Conservation (phyloP, 1,284 basidiomycete genomes). For the Tetrapyrgos nigripes region DNA sequence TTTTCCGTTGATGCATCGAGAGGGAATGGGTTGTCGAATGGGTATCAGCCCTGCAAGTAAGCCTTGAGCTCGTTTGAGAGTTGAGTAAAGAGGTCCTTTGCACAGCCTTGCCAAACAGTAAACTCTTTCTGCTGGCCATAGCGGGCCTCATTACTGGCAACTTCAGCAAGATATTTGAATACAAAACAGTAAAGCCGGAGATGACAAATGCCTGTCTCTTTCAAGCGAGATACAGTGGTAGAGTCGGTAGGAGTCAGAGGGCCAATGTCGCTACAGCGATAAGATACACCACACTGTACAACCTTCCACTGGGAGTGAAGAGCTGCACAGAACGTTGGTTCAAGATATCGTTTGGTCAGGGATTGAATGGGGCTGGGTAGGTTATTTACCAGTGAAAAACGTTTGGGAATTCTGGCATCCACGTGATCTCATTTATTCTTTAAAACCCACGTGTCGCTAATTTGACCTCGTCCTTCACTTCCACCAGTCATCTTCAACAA, state of each 20-base stretch:
- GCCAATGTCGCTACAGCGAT: constrained; percentile 18
- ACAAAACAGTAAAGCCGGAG: constrained; percentile 22
- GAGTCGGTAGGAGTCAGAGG: not conserved
- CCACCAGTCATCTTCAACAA: too few species aligned
- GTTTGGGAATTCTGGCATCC: too few species aligned
- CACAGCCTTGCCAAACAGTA: constrained; percentile 23
- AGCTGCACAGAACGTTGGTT: constrained; percentile 31
- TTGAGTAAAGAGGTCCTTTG: constrained; percentile 24
- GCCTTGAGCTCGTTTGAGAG: constrained; percentile 23
- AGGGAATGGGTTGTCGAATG: constrained; percentile 22
- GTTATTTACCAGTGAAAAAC: too few species aligned
- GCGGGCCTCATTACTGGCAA: constrained; percentile 21
- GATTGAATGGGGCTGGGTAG: too few species aligned
- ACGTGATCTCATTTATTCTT: too few species aligned
- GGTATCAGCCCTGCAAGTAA: constrained; percentile 26
- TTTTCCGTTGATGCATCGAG: not conserved
- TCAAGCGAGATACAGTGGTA: too few species aligned
- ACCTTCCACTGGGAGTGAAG: constrained; percentile 23
- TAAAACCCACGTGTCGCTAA: too few species aligned
- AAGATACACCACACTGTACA: constrained; percentile 32
- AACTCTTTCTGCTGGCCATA: constrained; percentile 22
- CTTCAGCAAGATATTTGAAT: constrained; percentile 16
- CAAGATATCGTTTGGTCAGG: too few species aligned
- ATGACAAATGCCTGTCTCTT: constrained; percentile 17
- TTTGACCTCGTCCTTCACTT: too few species aligned